A percentile compares a stretch with the other conserved stretches of the same genome.
phyloP scores from a whole-genome alignment of 257 asterid species.

The Pogostemon cablin region DNA sequence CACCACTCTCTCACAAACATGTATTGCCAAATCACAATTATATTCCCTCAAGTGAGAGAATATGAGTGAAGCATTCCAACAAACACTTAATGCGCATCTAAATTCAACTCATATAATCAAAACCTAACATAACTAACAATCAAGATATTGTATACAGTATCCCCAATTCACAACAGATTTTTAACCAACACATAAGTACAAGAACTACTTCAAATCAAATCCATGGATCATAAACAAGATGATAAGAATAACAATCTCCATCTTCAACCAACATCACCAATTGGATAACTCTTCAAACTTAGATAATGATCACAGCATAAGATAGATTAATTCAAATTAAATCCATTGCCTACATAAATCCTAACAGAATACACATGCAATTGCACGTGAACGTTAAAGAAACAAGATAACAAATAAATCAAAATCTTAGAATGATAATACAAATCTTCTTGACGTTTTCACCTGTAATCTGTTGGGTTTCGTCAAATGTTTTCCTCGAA shows the following conservation, averaged over 20 bases:
- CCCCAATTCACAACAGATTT: not conserved
- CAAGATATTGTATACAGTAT: constrained; percentile 7
- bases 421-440: constrained; percentile 13
- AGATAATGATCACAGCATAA: constrained; percentile 27
- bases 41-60: not conserved
- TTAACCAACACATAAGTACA: too few species aligned
- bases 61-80: constrained; percentile 3
- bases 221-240: constrained; percentile 13
- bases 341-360: too few species aligned
- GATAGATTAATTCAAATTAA: too few species aligned
- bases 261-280: constrained; percentile 12
- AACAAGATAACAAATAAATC: constrained; percentile 6
- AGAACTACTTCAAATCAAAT: not conserved
- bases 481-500: not conserved
- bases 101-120: not conserved
- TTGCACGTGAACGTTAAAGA: constrained; percentile 20
- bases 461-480: constrained; percentile 36
- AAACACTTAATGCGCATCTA: constrained; percentile 19
- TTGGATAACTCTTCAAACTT: constrained; percentile 21
- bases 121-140: not conserved
- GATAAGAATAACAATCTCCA: constrained; percentile 22
- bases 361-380: constrained; percentile 28
- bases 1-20: not conserved
- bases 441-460: not conserved
- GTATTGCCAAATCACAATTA: not conserved